Evolutionary conservation across 2,329 filamentous ascomycete genomes (phyloP).

Genomic region (Colletotrichum orbiculare): DNA sequence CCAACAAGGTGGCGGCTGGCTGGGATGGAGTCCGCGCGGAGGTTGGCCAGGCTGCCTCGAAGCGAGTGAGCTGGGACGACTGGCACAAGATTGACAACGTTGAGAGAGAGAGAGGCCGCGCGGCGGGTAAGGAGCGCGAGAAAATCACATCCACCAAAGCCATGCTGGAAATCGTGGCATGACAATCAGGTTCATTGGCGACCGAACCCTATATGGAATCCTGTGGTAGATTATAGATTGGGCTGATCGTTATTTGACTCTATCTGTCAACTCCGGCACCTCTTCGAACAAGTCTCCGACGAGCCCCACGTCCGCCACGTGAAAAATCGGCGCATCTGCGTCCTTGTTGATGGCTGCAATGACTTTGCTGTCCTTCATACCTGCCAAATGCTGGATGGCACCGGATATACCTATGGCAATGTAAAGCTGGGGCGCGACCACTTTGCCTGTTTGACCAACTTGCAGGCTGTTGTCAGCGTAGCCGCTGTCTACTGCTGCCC

Average conservation of each 20-base stretch:
- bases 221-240: slow-evolving; percentile 7
- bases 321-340: slow-evolving; percentile 95
- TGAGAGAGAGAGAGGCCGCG: slow-evolving; percentile 75
- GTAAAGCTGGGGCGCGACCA: slow-evolving; percentile 95
- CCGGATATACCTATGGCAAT: slow-evolving; percentile 96
- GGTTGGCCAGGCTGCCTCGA: slow-evolving; percentile 64
- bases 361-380: slow-evolving; percentile 99
- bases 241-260: slow-evolving; percentile 70
- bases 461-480: slow-evolving; percentile 99
- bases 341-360: slow-evolving; percentile 99
- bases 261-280: slow-evolving; percentile 95
- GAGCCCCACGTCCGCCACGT: slow-evolving; percentile 94
- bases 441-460: slow-evolving; percentile 98
- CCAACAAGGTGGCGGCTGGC: slow-evolving; percentile 54
- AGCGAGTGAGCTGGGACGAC: slow-evolving; percentile 80
- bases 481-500: slow-evolving; percentile 94
- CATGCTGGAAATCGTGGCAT: slow-evolving; percentile 64
- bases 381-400: slow-evolving; percentile 96
- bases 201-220: not conserved
- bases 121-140: slow-evolving; percentile 81
- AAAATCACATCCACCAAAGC: slow-evolving; percentile 69
- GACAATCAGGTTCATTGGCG: slow-evolving; percentile 42
- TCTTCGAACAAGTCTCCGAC: slow-evolving; percentile 96
- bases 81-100: slow-evolving; percentile 86
- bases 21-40: slow-evolving; percentile 82